phyloP scores from a whole-genome alignment of 805 yeast species.

The Candida caryicola region DNA sequence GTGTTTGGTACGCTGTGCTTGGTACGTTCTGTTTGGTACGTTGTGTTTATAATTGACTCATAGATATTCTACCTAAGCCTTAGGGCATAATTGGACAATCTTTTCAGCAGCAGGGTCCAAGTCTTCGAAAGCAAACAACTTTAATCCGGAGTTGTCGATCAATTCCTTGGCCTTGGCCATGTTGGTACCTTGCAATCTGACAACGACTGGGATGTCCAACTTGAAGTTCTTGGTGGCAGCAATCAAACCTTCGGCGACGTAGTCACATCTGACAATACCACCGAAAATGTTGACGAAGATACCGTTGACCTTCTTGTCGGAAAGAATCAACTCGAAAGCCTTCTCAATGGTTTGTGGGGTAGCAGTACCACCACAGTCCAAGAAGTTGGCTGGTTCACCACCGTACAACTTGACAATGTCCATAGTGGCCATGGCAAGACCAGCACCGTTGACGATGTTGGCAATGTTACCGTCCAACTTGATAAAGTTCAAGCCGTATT shows the following conservation, averaged over 20 bases:
- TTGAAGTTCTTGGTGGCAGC: conserved; percentile 91
- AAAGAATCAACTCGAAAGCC: conserved; percentile 89
- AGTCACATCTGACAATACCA: conserved; percentile 99
- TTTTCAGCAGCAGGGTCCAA: conserved; percentile 96
- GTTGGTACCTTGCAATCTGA: conserved; percentile 98
- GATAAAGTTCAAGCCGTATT: conserved; percentile 90
- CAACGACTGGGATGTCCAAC: conserved; percentile 91
- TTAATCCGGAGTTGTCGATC: conserved; percentile 84
- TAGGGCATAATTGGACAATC: conserved; percentile 70
- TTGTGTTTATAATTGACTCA: neutral
- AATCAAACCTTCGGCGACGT: conserved; percentile 95
- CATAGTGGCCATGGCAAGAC: conserved; percentile 99
- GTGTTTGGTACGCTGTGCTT: no score
- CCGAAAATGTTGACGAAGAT: conserved; percentile 98
- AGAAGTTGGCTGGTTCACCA: conserved; percentile 98
- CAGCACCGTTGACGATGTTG: conserved; percentile 99
- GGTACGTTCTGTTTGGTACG: no score
- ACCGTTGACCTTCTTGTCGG: conserved; percentile 87
- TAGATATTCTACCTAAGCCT: conserved; percentile 8
- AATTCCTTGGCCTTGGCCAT: conserved; percentile 83
- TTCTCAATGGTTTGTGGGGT: conserved; percentile 97
- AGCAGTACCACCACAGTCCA: conserved; percentile 99
- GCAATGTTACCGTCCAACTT: conserved; percentile 98
- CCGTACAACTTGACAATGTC: conserved; percentile 97
- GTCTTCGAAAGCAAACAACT: conserved; percentile 87